phyloP scores from a whole-genome alignment of 352 stramenopile species.

The Phytophthora sojae region DNA sequence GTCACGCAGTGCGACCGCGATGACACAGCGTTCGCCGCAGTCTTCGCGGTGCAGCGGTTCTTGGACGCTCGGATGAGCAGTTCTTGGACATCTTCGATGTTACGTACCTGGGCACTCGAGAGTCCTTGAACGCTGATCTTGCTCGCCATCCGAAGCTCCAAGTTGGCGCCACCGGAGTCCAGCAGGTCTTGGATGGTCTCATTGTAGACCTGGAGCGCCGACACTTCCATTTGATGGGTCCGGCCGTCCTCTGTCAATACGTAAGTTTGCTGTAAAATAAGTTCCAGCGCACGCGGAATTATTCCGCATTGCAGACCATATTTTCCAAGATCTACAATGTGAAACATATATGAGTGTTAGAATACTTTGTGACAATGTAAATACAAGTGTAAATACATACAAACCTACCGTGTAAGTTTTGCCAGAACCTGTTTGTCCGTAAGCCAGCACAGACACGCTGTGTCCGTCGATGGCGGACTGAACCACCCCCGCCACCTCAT shows the following conservation, averaged over 20 bases:
- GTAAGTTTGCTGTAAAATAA: background rate
- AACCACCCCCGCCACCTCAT: background rate
- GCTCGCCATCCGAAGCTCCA: background rate
- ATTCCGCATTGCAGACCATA: background rate
- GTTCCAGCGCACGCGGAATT: background rate
- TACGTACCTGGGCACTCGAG: background rate
- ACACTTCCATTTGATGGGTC: background rate
- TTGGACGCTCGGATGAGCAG: background rate
- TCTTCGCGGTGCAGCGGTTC: background rate
- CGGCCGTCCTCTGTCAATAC: background rate
- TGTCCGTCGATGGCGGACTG: background rate
- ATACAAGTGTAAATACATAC: background rate
- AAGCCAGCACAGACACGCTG: background rate
- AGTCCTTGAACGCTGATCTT: background rate
- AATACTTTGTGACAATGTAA: background rate
- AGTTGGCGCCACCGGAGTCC: background rate
- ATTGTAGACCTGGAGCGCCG: background rate
- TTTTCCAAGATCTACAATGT: background rate
- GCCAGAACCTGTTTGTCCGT: background rate
- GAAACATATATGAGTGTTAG: background rate
- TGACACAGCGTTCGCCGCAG: background rate
- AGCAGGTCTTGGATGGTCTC: background rate
- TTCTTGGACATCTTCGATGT: background rate
- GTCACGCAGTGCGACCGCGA: background rate
- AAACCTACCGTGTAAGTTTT: background rate